phyloP scores from a whole-genome alignment of 352 stramenopile species.

The Pythium angustatum region DNA sequence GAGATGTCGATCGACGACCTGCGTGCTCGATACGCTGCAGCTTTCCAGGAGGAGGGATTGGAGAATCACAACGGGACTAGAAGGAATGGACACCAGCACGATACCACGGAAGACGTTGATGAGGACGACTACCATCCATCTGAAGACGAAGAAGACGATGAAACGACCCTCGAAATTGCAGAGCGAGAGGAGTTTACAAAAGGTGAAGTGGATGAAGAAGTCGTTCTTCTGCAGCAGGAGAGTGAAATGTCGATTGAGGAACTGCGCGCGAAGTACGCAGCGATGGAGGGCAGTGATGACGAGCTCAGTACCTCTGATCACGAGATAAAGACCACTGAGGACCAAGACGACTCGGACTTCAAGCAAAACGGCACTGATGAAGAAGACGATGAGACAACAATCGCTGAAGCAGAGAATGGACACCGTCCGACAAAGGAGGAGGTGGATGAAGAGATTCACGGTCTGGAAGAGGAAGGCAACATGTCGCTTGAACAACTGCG shows the following conservation, averaged over 20 bases:
- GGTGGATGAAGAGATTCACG: conserved; percentile 64
- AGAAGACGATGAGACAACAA: conserved; percentile 71
- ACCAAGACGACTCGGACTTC: conserved; percentile 24
- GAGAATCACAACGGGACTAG: conserved; percentile 14
- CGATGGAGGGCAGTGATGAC: conserved; percentile 21
- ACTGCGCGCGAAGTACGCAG: conserved; percentile 50
- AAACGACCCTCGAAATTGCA: conserved; percentile 90
- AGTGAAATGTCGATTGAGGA: conserved; percentile 93
- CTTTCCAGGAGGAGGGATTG: not conserved
- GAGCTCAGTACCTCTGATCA: not conserved
- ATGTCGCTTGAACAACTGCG: conserved; percentile 89
- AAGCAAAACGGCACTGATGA: conserved; percentile 19
- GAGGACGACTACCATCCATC: conserved; percentile 36
- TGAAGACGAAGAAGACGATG: conserved; percentile 78
- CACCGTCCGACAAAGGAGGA: conserved; percentile 32
- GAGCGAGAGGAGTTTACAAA: conserved; percentile 53
- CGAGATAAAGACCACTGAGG: not conserved
- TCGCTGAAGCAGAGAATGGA: conserved; percentile 69
- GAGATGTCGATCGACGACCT: conserved; percentile 92
- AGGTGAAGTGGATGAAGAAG: conserved; percentile 76
- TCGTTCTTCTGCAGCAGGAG: conserved; percentile 88
- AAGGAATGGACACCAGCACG: conserved; percentile 19
- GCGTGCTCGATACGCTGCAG: conserved; percentile 41
- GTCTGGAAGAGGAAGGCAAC: conserved; percentile 81
- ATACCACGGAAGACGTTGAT: too few species aligned